Evolutionary conservation across 495 filamentous ascomycete genomes (phyloP).

Genomic region (Talaromyces proteolyticus): DNA sequence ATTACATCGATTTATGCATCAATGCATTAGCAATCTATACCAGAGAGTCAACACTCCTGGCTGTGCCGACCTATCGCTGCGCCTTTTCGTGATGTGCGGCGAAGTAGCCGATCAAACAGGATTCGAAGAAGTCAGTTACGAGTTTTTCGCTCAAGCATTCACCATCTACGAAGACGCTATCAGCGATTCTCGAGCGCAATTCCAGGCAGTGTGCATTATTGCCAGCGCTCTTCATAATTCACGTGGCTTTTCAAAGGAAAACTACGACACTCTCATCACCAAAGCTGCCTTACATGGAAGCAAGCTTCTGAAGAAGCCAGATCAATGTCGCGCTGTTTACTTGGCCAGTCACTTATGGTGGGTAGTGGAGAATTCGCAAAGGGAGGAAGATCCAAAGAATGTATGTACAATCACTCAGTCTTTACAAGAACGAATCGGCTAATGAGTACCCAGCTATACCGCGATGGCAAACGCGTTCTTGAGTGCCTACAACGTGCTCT

Average conservation of each 20-base stretch:
- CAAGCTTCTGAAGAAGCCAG: constrained; percentile 95
- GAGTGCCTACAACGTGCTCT: constrained; percentile 95
- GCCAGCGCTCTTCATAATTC: constrained; percentile 82
- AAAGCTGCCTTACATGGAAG: constrained; percentile 96
- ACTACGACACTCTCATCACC: constrained; percentile 97
- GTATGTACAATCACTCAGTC: constrained; percentile 45
- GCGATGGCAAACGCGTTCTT: constrained; percentile 92
- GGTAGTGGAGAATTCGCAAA: constrained; percentile 81
- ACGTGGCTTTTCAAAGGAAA: constrained; percentile 86
- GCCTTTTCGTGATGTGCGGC: constrained; percentile 84
- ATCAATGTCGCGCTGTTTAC: constrained; percentile 95
- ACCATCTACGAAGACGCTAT: constrained; percentile 97
- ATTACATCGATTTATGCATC: constrained; percentile 93
- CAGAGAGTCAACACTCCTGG: constrained; percentile 70
- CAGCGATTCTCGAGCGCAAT: constrained; percentile 91
- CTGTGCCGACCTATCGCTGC: constrained; percentile 78
- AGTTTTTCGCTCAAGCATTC: constrained; percentile 98
- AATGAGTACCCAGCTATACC: constrained; percentile 64
- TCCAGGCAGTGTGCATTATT: constrained; percentile 95
- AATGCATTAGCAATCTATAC: constrained; percentile 80
- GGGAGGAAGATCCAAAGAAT: constrained; percentile 77
- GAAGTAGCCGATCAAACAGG: constrained; percentile 89
- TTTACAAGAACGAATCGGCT: constrained; percentile 8
- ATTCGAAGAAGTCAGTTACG: constrained; percentile 93
- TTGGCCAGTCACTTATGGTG: constrained; percentile 96